Evolutionary conservation across 257 asterid genomes (phyloP).

Genomic region (Galeopsis tetrahit): DNA sequence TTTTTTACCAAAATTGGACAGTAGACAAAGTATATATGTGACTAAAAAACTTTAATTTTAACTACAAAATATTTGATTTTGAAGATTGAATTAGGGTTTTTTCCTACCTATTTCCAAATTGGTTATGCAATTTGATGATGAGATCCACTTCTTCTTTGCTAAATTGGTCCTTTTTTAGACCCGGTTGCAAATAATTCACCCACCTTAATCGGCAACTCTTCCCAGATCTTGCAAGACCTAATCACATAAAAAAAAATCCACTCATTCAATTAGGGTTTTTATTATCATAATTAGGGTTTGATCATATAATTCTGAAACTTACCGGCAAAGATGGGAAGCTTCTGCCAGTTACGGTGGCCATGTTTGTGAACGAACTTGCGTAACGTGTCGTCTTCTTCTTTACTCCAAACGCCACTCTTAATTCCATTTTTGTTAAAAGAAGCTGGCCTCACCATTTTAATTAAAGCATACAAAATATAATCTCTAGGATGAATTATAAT

Average conservation of each 20-base stretch:
- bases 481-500: too few species aligned
- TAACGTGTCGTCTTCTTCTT: conserved; percentile 46
- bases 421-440: conserved; percentile 43
- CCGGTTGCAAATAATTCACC: conserved; percentile 60
- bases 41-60: too few species aligned
- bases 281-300: neutral
- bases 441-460: conserved; percentile 47
- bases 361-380: conserved; percentile 32
- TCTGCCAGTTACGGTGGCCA: conserved; percentile 50
- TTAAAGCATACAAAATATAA: neutral
- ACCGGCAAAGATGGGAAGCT: conserved; percentile 50
- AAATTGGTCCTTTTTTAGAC: conserved; percentile 47
- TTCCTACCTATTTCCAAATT: conserved; percentile 56
- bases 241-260: neutral
- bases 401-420: conserved; percentile 56
- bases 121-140: conserved; percentile 41
- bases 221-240: conserved; percentile 63
- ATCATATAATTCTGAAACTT: neutral
- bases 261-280: neutral
- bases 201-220: conserved; percentile 67
- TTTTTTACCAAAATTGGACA: too few species aligned
- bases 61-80: too few species aligned
- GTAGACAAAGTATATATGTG: too few species aligned
- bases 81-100: neutral
- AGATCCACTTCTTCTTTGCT: conserved; percentile 48